phyloP scores from a whole-genome alignment of 1,284 basidiomycete species.

The Schizophyllum commune region DNA sequence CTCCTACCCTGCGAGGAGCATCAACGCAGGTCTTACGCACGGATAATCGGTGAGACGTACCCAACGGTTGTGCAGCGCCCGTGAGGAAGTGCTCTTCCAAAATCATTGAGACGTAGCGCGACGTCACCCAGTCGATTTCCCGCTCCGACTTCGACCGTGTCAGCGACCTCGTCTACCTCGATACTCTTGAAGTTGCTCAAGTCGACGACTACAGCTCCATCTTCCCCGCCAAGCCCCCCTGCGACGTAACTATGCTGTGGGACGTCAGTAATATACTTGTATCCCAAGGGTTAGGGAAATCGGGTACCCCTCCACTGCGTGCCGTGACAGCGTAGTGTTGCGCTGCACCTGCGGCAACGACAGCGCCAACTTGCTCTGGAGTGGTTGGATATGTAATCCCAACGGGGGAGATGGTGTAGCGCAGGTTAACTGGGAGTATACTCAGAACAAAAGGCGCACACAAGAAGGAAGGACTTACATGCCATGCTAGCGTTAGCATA shows the following conservation, averaged over 20 bases:
- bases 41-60: background rate
- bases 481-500: slow-evolving; percentile 11
- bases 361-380: slow-evolving; percentile 33
- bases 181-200: slow-evolving; percentile 29
- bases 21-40: no score
- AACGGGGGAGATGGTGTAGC: slow-evolving; percentile 29
- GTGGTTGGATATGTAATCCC: slow-evolving; percentile 30
- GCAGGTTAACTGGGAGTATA: slow-evolving; percentile 25
- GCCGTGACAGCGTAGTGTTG: slow-evolving; percentile 28
- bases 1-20: slow-evolving; percentile 23
- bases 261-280: no score
- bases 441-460: no score
- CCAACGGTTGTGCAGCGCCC: slow-evolving; percentile 24
- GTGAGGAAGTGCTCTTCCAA: slow-evolving; percentile 31
- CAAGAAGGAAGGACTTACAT: slow-evolving; percentile 4
- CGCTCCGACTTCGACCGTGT: slow-evolving; percentile 18
- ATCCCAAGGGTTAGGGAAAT: no score
- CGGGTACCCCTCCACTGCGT: slow-evolving; percentile 36
- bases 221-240: no score
- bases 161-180: slow-evolving; percentile 20
- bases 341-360: slow-evolving; percentile 29
- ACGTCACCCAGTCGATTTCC: slow-evolving; percentile 33
- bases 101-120: slow-evolving; percentile 25
- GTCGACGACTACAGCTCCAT: slow-evolving; percentile 31
- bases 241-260: background rate